Evolutionary conservation across 2,329 filamentous ascomycete genomes (phyloP).

Genomic region (Neophaeococcomyces mojaviensis): DNA sequence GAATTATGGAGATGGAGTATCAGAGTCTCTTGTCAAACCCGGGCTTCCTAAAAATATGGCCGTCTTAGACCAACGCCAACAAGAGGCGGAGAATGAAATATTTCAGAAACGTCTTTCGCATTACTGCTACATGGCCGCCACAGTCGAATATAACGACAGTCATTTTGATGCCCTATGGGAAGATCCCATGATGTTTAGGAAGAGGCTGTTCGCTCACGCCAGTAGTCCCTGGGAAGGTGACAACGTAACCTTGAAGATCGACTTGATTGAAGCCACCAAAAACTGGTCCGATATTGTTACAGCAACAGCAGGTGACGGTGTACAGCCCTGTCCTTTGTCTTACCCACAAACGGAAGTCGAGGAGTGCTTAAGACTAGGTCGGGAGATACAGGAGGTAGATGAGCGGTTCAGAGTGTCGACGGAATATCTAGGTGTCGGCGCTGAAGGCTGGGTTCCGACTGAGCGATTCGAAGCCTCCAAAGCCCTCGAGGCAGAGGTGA

Average conservation of each 20-base stretch:
- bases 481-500: slow-evolving; percentile 14
- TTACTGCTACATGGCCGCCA: too few relatives aligned
- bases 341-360: too few relatives aligned
- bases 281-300: slow-evolving; percentile 20
- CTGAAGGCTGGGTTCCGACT: too few relatives aligned
- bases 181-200: slow-evolving; percentile 14
- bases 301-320: slow-evolving; percentile 8
- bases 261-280: slow-evolving; percentile 19
- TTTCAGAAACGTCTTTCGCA: too few relatives aligned
- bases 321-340: slow-evolving; percentile 11
- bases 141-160: neutral
- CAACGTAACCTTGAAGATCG: slow-evolving; percentile 22
- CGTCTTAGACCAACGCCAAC: too few relatives aligned
- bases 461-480: slow-evolving; percentile 19
- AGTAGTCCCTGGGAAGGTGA: slow-evolving; percentile 27
- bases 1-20: slow-evolving; percentile 29
- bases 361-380: too few relatives aligned
- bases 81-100: too few relatives aligned
- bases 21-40: slow-evolving; percentile 12
- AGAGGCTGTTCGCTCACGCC: slow-evolving; percentile 23
- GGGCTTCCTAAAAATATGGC: slow-evolving; percentile 2
- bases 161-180: slow-evolving; percentile 10
- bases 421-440: too few relatives aligned
- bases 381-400: too few relatives aligned
- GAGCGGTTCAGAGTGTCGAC: too few relatives aligned